Percentiles rank a stretch among this genome's conserved stretches.
These are phyloP conservation scores for Trichosporon sp. DNA, from an alignment of 1,284 basidiomycete species.

Conservation along the genomic window DNA sequence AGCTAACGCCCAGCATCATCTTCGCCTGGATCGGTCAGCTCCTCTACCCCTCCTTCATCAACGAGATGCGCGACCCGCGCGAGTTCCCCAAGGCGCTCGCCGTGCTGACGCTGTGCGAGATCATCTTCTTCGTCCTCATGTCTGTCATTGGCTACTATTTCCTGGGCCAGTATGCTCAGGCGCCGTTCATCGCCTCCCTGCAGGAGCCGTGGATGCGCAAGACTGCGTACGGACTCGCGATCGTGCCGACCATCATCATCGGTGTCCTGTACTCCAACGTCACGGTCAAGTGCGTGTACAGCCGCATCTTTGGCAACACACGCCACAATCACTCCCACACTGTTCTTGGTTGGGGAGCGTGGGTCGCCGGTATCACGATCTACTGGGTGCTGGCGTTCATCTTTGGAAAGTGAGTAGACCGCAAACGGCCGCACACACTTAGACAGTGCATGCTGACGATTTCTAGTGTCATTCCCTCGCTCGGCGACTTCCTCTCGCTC, in stretches of 20 bases:
- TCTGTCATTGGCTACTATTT: conserved; percentile 66
- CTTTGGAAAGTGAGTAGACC: conserved; percentile 60
- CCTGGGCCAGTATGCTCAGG: conserved; percentile 50
- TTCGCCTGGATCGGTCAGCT: conserved; percentile 68
- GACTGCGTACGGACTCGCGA: conserved; percentile 55
- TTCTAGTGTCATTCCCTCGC: conserved; percentile 54
- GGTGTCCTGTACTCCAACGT: conserved; percentile 53
- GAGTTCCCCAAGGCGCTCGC: conserved; percentile 65
- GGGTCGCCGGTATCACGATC: conserved; percentile 63
- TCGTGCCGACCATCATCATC: conserved; percentile 47
- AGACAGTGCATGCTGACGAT: background rate
- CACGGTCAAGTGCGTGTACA: conserved; percentile 49
- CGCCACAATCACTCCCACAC: conserved; percentile 64
- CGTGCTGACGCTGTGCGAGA: conserved; percentile 61
- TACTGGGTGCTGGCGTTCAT: conserved; percentile 67
- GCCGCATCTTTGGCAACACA: conserved; percentile 58
- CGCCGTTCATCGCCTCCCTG: conserved; percentile 52
- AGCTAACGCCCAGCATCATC: background rate
- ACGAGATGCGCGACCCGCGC: conserved; percentile 55
- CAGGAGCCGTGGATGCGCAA: conserved; percentile 60
- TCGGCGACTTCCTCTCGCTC: conserved; percentile 58
- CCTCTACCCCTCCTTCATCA: conserved; percentile 53
- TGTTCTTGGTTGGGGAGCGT: conserved; percentile 63
- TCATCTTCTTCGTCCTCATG: conserved; percentile 64
- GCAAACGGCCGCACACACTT: too few species aligned